Evolutionary conservation across 2,329 filamentous ascomycete species (phyloP).

Genomic region (Cladobotryum protrusum): DNA sequence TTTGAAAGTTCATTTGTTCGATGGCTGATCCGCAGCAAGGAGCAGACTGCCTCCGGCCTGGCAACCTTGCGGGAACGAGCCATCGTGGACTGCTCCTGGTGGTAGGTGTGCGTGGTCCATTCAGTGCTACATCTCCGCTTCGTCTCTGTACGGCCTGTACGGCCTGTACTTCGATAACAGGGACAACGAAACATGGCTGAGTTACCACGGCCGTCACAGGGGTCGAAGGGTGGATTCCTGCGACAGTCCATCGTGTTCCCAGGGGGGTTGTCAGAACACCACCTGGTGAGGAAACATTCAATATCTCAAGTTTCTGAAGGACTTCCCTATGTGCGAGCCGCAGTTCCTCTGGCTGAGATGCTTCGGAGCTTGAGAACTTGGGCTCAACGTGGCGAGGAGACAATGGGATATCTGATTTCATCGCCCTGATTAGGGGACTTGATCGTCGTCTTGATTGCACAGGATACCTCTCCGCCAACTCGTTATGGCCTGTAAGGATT

Average conservation of each 20-base stretch:
- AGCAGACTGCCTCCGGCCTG: neutral
- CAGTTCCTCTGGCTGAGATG: neutral
- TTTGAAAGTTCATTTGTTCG: conserved; percentile 19
- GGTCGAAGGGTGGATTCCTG: neutral
- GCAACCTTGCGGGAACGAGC: neutral
- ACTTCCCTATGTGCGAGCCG: neutral
- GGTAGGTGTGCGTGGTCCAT: neutral
- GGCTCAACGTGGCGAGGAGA: neutral
- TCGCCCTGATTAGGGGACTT: neutral
- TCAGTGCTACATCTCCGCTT: neutral
- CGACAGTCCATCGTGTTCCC: conserved; percentile 3
- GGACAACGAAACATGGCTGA: neutral
- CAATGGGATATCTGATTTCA: neutral
- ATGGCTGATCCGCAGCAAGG: neutral
- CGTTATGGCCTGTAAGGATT: conserved; percentile 1
- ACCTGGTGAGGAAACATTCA: neutral
- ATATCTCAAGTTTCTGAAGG: neutral
- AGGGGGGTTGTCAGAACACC: neutral
- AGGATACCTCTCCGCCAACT: neutral
- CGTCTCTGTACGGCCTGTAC: neutral
- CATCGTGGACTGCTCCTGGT: neutral
- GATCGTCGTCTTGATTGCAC: neutral
- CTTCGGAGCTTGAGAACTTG: neutral
- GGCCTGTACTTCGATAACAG: neutral
- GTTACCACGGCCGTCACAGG: neutral